A percentile compares a stretch with the other conserved stretches of the same genome.
These are phyloP conservation scores for Jacaranda mimosifolia DNA, from an alignment of 257 asterid genomes.

Conservation along the genomic window DNA sequence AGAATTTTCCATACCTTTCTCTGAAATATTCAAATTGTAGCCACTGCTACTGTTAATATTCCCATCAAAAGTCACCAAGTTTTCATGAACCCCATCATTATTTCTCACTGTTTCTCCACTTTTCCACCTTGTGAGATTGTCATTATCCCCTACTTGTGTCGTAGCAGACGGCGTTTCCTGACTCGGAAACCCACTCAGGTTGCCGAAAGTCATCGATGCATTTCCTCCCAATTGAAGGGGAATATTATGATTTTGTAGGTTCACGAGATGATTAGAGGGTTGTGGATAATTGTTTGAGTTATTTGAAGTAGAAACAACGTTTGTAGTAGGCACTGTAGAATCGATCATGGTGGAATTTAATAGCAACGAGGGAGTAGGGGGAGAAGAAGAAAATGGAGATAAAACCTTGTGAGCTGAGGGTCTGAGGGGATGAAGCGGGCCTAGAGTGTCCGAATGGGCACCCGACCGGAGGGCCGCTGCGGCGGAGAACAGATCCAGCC, in stretches of 20 bases:
- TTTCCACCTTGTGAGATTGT: constrained; percentile 32
- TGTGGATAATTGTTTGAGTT: constrained; percentile 24
- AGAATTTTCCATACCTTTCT: constrained; percentile 50
- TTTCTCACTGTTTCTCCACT: constrained; percentile 32
- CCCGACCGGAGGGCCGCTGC: constrained; percentile 47
- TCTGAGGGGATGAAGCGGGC: constrained; percentile 54
- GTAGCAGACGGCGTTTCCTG: constrained; percentile 23
- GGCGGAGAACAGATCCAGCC: constrained; percentile 64
- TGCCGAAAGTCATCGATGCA: constrained; percentile 38
- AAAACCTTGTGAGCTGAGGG: constrained; percentile 59
- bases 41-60: constrained; percentile 22
- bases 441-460: constrained; percentile 44
- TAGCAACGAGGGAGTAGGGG: constrained; percentile 35
- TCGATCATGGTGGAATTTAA: constrained; percentile 49
- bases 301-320: constrained; percentile 22
- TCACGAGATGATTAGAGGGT: constrained; percentile 42
- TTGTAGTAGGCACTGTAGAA: constrained; percentile 32
- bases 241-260: constrained; percentile 49
- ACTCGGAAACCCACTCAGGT: constrained; percentile 43
- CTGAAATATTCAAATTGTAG: constrained; percentile 50
- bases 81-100: constrained; percentile 41
- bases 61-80: constrained; percentile 42
- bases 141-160: constrained; percentile 10
- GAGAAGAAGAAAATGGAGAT: constrained; percentile 37
- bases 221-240: constrained; percentile 34